phyloP scores from a whole-genome alignment of 345 rosid genomes.

The Leavenworthia alabamica region DNA sequence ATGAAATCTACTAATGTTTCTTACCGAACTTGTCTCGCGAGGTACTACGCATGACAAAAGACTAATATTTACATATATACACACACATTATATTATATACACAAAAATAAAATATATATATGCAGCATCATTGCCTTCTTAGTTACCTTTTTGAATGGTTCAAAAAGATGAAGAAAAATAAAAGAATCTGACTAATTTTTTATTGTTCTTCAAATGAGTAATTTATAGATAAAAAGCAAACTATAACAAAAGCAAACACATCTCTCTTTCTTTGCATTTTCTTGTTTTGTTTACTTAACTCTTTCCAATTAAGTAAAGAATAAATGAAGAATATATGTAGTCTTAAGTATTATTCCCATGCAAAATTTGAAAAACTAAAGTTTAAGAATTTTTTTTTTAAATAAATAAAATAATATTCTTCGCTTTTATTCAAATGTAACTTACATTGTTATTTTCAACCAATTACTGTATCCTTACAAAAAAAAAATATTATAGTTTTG shows the following conservation, averaged over 20 bases:
- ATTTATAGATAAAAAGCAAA: constrained; percentile 22
- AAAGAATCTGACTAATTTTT: constrained; percentile 12
- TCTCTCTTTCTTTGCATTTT: constrained; percentile 21
- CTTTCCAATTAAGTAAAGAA: constrained; percentile 28
- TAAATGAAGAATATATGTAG: constrained; percentile 2
- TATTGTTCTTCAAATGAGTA: constrained; percentile 6
- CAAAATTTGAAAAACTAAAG: constrained; percentile 22
- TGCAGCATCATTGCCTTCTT: constrained; percentile 18
- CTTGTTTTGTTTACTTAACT: constrained; percentile 25
- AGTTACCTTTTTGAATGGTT: not conserved
- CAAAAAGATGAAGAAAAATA: not conserved
- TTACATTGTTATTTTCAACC: constrained; percentile 5
- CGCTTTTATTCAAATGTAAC: constrained; percentile 22
- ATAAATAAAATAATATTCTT: not conserved
- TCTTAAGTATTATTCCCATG: constrained; percentile 26
- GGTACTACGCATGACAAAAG: constrained; percentile 58
- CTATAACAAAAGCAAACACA: constrained; percentile 25
- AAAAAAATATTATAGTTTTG: too few species aligned
- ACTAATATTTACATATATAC: constrained; percentile 16
- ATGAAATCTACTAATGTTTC: constrained; percentile 21
- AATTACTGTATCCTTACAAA: not conserved
- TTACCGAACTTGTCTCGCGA: constrained; percentile 33
- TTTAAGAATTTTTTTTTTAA: constrained; percentile 24
- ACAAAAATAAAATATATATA: not conserved
- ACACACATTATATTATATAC: not conserved